Base-by-base conservation (phyloP, 768 basidiomycete species). In the Psilocybe subaeruginosa region DNA sequence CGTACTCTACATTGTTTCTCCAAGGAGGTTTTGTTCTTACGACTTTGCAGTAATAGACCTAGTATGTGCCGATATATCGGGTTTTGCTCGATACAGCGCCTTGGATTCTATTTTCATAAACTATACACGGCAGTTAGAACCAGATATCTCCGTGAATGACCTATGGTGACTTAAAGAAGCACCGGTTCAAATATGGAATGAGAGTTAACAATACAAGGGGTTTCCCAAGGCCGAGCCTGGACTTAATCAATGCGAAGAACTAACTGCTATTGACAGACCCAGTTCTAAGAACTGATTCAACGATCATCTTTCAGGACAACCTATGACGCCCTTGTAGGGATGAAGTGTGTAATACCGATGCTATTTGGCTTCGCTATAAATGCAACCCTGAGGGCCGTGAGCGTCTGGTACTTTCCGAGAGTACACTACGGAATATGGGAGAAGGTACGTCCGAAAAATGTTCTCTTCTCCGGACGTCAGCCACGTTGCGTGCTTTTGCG, bases 121-220 rank as follows among this genome's bases (percentile, higher is more conserved):
- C 41, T 53, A 43, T 53, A 39, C 56, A 62, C 61, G 61, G 60
- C 47, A 50, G 56, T 62, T 62, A 58, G 46, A 39, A 41, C 35
- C 61, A 53, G 45, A 51, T 62, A 62, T 62, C 61, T 58, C 61
- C 61, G 61, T 62, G 19, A 29, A 51, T 51, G 49, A 49, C 29
- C 16, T 52, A 50, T 52, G 35, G 49, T 47, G 35, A 8, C 50
- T 45, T 29, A 16, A 27, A 62, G 61, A 62, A 62, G 61, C 55
- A 57, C 56, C 56, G 61, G 43, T 56, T 62, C 61, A 62, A 62
- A 62, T 46, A 53, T 62, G 61, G 61, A 62, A 57, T 47, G 50
- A 30, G 19, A 7, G 43, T 57, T 49, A 46, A 46, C 56, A 58
- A 47, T 37, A n/a, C 31, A 12, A 29, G 30, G 16, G 27, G 33